phyloP scores from a whole-genome alignment of 2,329 filamentous ascomycete genomes.

The Macrophomina phaseolina region DNA sequence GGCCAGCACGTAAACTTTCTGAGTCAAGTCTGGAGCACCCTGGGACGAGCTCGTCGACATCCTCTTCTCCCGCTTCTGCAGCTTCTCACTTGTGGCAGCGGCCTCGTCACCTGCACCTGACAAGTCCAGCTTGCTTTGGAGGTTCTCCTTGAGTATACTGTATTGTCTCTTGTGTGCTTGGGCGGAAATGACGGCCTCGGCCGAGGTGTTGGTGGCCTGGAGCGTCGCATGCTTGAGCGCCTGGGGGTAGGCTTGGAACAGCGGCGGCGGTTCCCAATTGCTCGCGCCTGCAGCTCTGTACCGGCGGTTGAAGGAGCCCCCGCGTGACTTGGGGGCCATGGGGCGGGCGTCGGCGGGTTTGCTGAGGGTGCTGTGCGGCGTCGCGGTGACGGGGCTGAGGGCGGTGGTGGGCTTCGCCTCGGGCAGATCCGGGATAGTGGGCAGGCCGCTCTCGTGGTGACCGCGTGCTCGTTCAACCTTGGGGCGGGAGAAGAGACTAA shows the following conservation, averaged over 20 bases:
- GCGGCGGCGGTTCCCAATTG: slow-evolving; percentile 63
- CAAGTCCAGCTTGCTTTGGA: slow-evolving; percentile 38
- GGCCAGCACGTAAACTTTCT: slow-evolving; percentile 74
- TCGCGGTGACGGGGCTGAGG: slow-evolving; percentile 23
- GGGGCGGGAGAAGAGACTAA: slow-evolving; percentile 56
- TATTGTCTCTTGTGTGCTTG: slow-evolving; percentile 59
- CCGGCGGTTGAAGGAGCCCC: slow-evolving; percentile 12
- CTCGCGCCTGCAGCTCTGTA: slow-evolving; percentile 36
- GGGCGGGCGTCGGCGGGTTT: not conserved
- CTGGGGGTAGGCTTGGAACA: slow-evolving; percentile 88
- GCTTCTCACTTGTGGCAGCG: slow-evolving; percentile 36
- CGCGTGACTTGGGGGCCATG: slow-evolving; percentile 16
- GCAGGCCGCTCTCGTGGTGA: slow-evolving; percentile 50
- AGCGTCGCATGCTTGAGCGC: slow-evolving; percentile 76
- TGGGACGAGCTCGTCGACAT: slow-evolving; percentile 43
- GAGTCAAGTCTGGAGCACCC: slow-evolving; percentile 67
- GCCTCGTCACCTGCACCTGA: slow-evolving; percentile 35
- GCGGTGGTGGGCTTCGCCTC: slow-evolving; percentile 25
- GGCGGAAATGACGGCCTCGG: slow-evolving; percentile 71
- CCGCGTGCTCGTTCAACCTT: slow-evolving; percentile 56
- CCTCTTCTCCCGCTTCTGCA: slow-evolving; percentile 48
- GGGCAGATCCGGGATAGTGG: slow-evolving; percentile 39
- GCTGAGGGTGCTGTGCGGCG: slow-evolving; percentile 7
- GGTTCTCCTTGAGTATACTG: slow-evolving; percentile 45
- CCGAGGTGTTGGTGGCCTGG: slow-evolving; percentile 68